Base-by-base conservation (phyloP, 2,329 filamentous ascomycete genomes). In the Onygenales sp. region DNA sequence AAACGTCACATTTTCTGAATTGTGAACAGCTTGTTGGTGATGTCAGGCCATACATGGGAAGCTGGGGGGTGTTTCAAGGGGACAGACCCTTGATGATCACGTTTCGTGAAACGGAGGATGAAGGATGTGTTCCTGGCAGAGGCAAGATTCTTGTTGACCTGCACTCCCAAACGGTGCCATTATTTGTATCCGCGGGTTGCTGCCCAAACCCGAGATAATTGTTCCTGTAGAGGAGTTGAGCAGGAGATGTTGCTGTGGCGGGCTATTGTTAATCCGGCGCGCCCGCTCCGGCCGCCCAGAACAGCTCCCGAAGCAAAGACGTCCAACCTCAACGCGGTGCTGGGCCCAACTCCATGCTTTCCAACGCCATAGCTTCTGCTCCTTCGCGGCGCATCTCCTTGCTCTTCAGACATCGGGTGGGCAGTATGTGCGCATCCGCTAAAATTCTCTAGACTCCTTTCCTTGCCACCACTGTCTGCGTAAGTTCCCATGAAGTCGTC, bases 241-340 rank as follows among this genome's bases (percentile, higher is more conserved):
- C 10, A 11, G 13, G 10, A 11, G 7, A 43, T 43, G 41, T 43
- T 17, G 41, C 9, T 8, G 7, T 43, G 41, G 33, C 33, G 45
- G 45, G 33, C n/a, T 38, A 48, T 48, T 38, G 33, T 48, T 48
- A 48, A 38, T 48, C 45, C 45, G 45, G 14, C 45, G 14, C 33
- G 7, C 7, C 21, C 21, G 4, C 14, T 32, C 27, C 21, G 21
- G 43, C n/a, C 11, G 13, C 32, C 4, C 9, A 10, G 7, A 27
- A 10, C 17, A 27, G 11, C 7, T 5, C 14, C 14, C 17, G 17
- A 17, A 17, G 17, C 17, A 17, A 17, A 17, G 14, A 38, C 45
- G 9, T 17, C 32, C 17, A 27, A 9, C 2, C 14, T 4, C 4
- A 33, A 47, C 2, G 17, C n/a, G 14, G n/a, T 27, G 21, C 21